These are phyloP conservation scores for Dryas integrifolia DNA, from an alignment of 331 rosid genomes.

Conservation along the genomic window DNA sequence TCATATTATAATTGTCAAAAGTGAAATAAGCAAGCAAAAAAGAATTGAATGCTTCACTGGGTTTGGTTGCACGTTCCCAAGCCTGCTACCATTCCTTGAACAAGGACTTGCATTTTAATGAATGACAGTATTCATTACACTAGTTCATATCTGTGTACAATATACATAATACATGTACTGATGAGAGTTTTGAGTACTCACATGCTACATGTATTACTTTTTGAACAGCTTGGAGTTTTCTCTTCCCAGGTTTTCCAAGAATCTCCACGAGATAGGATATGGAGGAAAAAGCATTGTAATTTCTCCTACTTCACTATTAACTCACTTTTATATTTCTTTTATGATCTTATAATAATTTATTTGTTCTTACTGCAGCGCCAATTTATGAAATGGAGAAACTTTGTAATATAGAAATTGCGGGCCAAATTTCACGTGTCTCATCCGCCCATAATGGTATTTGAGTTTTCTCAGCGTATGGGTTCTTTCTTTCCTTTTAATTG, in stretches of 20 bases:
- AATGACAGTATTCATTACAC: background rate
- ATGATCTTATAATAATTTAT: conserved; percentile 23
- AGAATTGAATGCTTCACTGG: background rate
- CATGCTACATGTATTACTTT: conserved; percentile 37
- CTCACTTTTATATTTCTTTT: conserved; percentile 9
- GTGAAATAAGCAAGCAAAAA: background rate
- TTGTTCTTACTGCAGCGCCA: conserved; percentile 52
- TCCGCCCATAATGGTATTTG: conserved; percentile 71
- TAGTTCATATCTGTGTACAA: background rate
- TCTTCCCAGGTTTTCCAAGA: conserved; percentile 96
- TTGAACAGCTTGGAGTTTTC: conserved; percentile 88
- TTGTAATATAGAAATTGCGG: conserved; percentile 86
- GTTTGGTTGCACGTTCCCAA: background rate
- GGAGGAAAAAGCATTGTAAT: conserved; percentile 80
- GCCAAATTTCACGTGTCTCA: conserved; percentile 61
- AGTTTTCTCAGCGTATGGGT: conserved; percentile 42
- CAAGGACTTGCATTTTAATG: background rate
- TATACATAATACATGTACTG: conserved; percentile 7
- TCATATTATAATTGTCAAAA: background rate
- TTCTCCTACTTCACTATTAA: conserved; percentile 32
- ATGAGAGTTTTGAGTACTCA: conserved; percentile 34
- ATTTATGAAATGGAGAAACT: conserved; percentile 81
- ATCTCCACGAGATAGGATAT: conserved; percentile 62
- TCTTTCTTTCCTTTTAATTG: conserved; percentile 27
- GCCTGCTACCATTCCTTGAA: background rate